phyloP scores from a whole-genome alignment of 2,329 filamentous ascomycete genomes.

The Botrytis sinoallii region DNA sequence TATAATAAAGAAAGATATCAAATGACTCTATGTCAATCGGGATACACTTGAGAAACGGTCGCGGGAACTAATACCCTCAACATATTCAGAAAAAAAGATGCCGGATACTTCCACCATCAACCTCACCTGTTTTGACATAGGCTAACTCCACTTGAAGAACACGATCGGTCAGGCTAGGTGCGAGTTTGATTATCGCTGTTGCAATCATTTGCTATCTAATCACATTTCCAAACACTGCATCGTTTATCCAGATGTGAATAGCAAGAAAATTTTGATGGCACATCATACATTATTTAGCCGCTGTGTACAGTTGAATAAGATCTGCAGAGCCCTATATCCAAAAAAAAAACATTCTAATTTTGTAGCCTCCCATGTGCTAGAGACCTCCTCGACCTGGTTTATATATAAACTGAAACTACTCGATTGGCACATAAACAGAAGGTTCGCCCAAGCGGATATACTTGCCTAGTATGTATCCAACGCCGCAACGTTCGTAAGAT shows the following conservation, averaged over 20 bases:
- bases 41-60: no score
- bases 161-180: not conserved
- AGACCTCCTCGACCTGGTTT: not conserved
- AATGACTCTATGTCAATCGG: no score
- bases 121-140: not conserved
- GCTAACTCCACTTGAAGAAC: not conserved
- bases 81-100: not conserved
- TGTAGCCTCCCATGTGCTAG: no score
- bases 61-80: no score
- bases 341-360: not conserved
- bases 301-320: not conserved
- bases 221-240: not conserved
- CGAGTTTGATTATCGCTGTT: not conserved
- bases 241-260: not conserved
- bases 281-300: not conserved
- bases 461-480: not conserved
- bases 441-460: not conserved
- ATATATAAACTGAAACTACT: not conserved
- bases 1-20: no score
- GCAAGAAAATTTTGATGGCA: not conserved
- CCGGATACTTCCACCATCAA: not conserved
- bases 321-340: not conserved
- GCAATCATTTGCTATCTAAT: not conserved
- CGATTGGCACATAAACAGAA: not conserved
- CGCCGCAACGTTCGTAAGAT: slow-evolving; percentile 2